Base-by-base conservation (phyloP, 2,329 filamentous ascomycete species). In the Pseudogymnoascus sp. region DNA sequence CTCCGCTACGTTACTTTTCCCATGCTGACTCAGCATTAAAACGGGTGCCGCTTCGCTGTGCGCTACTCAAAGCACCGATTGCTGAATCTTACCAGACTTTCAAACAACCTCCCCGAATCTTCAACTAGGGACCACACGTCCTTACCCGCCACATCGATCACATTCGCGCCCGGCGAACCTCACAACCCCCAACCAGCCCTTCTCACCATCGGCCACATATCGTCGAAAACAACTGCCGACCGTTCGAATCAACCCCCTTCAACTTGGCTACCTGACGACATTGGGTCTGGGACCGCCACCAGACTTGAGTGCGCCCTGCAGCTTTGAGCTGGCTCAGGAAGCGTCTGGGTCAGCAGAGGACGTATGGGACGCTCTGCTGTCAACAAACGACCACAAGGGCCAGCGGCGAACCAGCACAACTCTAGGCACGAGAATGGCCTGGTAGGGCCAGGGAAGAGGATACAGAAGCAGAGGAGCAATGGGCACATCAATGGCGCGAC, bases 381-480 rank as follows among this genome's bases (percentile, higher is more conserved):
- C 64, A 64, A 67, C 66, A 74, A 74, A 71, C 71, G 72, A 73
- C 71, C 72, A 69, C 70, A 69, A 66, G 72, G 70, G 66, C 81
- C 80, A 78, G 80, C 80, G 74, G 77, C 77, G 69, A 88, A 81
- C 78, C 82, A 86, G 76, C 86, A 86, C 79, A 88, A 88, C 77
- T 85, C 81, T 72, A 86, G 89, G 76, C 89, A 96, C 79, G 92
- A 96, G 79, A 92, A 90, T 87, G 91, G 91, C 73, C 82, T 91
- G 76, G 88, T 92, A 82, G 87, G 87, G 72, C 86, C 89, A 61
- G 88, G 87, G 69, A 91, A 87, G 80, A 86, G 87, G 66, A 69
- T 73, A 38, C 68, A 68, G 67, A 82, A 81, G 74, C 80, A 82
- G 72, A 82, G 80, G 72, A 82, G 81, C 65, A 82, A 80, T 76